Percentiles rank a stretch among this genome's conserved stretches.
Evolutionary conservation across 176 grass and related monocot species (phyloP).

Genomic region (Triticum urartu): DNA sequence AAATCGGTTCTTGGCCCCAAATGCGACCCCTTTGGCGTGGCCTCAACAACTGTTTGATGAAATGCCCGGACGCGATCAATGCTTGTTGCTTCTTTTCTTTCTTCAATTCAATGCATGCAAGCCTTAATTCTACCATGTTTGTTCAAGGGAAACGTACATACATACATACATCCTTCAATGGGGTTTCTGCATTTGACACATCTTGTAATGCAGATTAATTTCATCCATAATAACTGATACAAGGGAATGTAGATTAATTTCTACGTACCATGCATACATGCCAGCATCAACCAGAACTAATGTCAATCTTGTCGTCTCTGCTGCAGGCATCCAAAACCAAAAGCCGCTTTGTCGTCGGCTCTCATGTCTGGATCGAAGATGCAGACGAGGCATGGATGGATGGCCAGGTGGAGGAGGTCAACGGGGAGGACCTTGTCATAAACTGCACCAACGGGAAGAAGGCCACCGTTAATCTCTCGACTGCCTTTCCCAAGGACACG

Average conservation of each 20-base stretch:
- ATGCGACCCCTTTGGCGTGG: background rate
- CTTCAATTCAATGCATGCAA: background rate
- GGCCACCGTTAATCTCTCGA: slow-evolving; percentile 48
- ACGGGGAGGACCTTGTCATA: slow-evolving; percentile 58
- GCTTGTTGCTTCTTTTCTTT: background rate
- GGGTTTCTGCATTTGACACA: background rate
- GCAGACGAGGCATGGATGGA: slow-evolving; percentile 90
- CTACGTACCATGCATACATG: background rate
- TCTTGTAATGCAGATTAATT: too few species aligned
- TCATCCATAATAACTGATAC: background rate
- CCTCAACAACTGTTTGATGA: background rate
- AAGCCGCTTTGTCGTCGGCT: slow-evolving; percentile 65
- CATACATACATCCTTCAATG: background rate
- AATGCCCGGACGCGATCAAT: background rate
- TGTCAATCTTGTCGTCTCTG: background rate
- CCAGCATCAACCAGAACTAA: too few species aligned
- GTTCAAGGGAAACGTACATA: too few species aligned
- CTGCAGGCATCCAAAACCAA: slow-evolving; percentile 62
- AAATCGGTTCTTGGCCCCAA: background rate
- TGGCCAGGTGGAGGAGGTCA: slow-evolving; percentile 63
- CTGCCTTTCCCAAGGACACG: slow-evolving; percentile 71
- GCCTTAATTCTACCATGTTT: too few species aligned
- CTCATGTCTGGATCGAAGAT: slow-evolving; percentile 85
- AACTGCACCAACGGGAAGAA: slow-evolving; percentile 74
- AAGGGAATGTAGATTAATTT: background rate